Evolutionary conservation across 148 eudicot genomes (phyloP), one percentile per base, ranked within the genome.

Genomic region (Rhododendron griersonianum): DNA sequence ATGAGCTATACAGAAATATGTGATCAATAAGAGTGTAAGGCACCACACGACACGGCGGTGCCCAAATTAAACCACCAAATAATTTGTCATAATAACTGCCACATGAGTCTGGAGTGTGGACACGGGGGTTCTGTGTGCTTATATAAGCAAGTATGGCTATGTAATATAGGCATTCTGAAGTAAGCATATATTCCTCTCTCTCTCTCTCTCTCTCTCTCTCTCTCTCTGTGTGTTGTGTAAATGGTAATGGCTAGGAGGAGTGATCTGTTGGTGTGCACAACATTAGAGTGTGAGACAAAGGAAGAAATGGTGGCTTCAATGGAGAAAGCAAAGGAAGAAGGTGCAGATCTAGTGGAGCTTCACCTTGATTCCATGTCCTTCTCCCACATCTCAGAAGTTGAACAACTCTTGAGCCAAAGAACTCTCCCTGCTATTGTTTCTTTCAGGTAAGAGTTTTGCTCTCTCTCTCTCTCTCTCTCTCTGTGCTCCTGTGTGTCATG

Each of bases 261-360:
- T 85, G 82, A 87, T 15, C 48, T 89, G 7, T 59, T 89, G 21
- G 88, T 91, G 33, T 89, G 91, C 87, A 84, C 92, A 14, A 80
- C 84, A 45, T 39, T 89, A 33, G 92, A 91, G 75, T 67, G 91
- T 67, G 88, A 89, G 78, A 88, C 87, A 50, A 80, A 75, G 86
- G 90, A 91, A 78, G 89, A 88, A 84, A 86, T 89, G 87, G 5
- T 85, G 55, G 33, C 75, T 37, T 63, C 89, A 16, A 91, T 91
- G 87, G 84, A 87, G 55, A 78, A 86, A 76, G 92, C 92, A 13
- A 91, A 86, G 78, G 84, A 86, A 80, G 86, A 91, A 86, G 92
- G 92, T 35, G 91, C 92, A 39, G 87, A 91, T 83, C 87, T 91
- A 67, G 90, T 88, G 45, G 91, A 89, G 65, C 90, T 91, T 28